Evolutionary conservation across 331 rosid genomes (phyloP).

Genomic region (Phaseolus coccineus): DNA sequence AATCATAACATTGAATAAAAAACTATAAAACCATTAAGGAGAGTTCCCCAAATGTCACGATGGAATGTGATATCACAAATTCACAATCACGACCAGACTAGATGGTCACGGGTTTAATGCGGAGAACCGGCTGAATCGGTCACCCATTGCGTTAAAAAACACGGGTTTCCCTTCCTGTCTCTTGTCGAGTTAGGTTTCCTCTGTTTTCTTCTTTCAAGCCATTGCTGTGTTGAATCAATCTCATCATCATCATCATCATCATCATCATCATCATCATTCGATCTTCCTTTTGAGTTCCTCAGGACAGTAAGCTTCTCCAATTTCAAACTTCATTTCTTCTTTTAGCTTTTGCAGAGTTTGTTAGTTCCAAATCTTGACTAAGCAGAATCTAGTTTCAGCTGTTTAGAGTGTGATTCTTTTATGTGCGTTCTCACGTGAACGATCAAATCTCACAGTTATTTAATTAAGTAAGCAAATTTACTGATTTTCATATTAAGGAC

Average conservation of each 20-base stretch:
- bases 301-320: background rate
- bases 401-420: background rate
- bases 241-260: background rate
- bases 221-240: conserved; percentile 13
- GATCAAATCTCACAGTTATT: background rate
- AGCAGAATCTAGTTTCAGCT: background rate
- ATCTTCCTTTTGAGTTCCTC: background rate
- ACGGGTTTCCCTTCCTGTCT: background rate
- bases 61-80: background rate
- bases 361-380: background rate
- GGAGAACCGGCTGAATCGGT: background rate
- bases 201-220: background rate
- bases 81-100: no score
- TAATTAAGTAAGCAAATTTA: background rate
- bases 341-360: background rate
- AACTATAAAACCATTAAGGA: no score
- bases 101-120: background rate
- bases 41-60: no score
- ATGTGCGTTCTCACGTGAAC: background rate
- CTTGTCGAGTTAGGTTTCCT: background rate
- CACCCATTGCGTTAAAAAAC: conserved; percentile 7
- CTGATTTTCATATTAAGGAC: background rate
- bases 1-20: no score
- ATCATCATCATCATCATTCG: conserved; percentile 8
- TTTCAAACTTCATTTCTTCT: background rate